Evolutionary conservation across 306 rosid species (phyloP), one percentile per base, ranked within the genome.

Genomic region (Prunus campanulata): DNA sequence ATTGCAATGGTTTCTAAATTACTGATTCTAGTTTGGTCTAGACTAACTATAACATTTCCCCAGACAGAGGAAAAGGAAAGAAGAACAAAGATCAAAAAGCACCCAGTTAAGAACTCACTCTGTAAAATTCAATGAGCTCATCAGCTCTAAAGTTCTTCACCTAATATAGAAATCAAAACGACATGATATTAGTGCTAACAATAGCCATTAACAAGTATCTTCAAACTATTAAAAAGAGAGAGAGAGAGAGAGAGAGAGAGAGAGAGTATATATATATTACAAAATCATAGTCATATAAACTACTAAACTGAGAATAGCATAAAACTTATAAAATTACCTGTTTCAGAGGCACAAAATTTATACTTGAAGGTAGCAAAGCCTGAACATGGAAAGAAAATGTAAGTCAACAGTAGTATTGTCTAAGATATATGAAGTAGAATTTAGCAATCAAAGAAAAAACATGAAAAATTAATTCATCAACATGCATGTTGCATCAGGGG

Each of bases 81-180:
- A 39, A 39, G 9, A 39, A 39, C 44, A 39, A 39, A 39, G 44
- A 51, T 20, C 2, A 50, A 24, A 57, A 30, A 54, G 16, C 35
- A 64, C 19, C 27, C 32, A 54, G 42, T 71, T 71, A 65, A 72
- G 66, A 72, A 89, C 97, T 89, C 83, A 95, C 98, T 84, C 85
- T 88, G 88, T 95, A 95, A 84, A 86, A 89, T 77, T 94, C 97
- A 96, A 95, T 92, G 61, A 95, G 91, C 68, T 92, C 92, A 72
- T 88, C 92, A 73, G 97, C 98, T 82, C 89, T 88, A 83, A 92
- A 92, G 79, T 71, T 90, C 77, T 84, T 95, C 72, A 72, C 87
- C 98, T 95, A 70, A 72, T 69, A 25, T 50, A 72, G 67, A 68
- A 67, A 67, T 20, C 39, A 49, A 59, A 49, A 32, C 35, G 32